Evolutionary conservation across 176 grass and related monocot species (phyloP).

Genomic region (Chloris gayana): DNA sequence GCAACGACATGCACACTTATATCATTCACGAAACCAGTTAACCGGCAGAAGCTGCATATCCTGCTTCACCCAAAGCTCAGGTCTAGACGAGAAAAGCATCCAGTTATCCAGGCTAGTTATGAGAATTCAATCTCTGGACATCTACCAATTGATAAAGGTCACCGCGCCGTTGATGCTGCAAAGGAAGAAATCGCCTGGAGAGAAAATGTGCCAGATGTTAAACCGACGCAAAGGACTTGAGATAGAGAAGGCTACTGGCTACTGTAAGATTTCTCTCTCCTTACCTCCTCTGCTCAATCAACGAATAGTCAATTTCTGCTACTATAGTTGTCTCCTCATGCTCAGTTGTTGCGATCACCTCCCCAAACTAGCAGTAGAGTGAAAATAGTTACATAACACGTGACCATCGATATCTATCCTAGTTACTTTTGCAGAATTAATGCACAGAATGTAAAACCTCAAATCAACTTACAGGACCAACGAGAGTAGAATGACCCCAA

Average conservation of each 20-base stretch:
- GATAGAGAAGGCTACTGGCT: neutral
- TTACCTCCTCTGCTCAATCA: constrained; percentile 85
- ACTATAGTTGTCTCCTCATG: constrained; percentile 71
- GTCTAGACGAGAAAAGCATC: neutral
- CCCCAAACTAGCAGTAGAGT: constrained; percentile 74
- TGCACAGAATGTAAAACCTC: neutral
- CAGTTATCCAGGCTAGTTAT: constrained; percentile 21
- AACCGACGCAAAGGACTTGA: neutral
- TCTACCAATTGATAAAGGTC: constrained; percentile 92
- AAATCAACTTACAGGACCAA: constrained; percentile 79
- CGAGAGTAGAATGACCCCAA: constrained; percentile 94
- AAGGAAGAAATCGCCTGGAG: constrained; percentile 71
- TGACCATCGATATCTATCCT: neutral
- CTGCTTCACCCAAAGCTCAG: neutral
- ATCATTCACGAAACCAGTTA: neutral
- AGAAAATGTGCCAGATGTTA: constrained; percentile 5
- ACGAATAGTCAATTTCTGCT: constrained; percentile 87
- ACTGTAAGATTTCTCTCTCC: neutral
- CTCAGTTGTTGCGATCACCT: constrained; percentile 85
- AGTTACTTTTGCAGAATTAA: neutral
- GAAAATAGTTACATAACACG: neutral
- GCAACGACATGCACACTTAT: constrained; percentile 1
- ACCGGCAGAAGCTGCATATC: neutral
- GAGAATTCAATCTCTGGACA: constrained; percentile 60
- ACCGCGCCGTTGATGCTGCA: constrained; percentile 65